Conservation (phyloP, 2,329 filamentous ascomycete genomes). For the Uncinocarpus reesii region DNA sequence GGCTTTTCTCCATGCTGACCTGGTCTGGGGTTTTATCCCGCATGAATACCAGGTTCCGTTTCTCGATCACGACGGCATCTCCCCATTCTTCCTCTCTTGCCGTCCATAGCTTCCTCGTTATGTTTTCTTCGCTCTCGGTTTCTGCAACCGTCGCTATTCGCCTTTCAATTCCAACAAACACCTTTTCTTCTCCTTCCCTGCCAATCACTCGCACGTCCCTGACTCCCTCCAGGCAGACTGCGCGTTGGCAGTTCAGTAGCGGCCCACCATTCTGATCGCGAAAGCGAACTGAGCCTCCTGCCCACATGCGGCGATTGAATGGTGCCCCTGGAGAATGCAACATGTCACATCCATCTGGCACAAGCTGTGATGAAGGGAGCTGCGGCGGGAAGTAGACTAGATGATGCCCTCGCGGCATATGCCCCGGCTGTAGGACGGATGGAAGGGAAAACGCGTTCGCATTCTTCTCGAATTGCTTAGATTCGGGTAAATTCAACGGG, state of each 20-base stretch:
- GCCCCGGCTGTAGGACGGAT: constrained; percentile 24
- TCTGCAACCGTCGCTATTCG: constrained; percentile 37
- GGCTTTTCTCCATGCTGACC: constrained; percentile 21
- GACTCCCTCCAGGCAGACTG: constrained; percentile 40
- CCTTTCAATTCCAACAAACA: constrained; percentile 53
- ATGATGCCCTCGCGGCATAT: constrained; percentile 53
- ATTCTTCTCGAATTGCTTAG: constrained; percentile 20
- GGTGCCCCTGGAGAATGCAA: constrained; percentile 63
- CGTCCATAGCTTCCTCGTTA: constrained; percentile 36
- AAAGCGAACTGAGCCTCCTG: constrained; percentile 62
- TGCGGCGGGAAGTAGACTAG: constrained; percentile 77
- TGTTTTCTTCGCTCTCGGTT: constrained; percentile 26
- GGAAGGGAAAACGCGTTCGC: constrained; percentile 23
- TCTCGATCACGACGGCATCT: constrained; percentile 45
- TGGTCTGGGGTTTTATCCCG: constrained; percentile 37
- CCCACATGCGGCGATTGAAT: constrained; percentile 77
- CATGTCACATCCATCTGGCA: constrained; percentile 75
- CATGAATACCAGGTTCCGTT: constrained; percentile 56
- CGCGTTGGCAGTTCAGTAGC: constrained; percentile 28
- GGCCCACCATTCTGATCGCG: constrained; percentile 22
- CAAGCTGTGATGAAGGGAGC: constrained; percentile 50
- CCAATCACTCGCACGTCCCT: constrained; percentile 44
- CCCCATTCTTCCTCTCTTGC: constrained; percentile 35
- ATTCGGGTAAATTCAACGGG: constrained; percentile 36
- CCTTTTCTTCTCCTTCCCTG: constrained; percentile 43